These are phyloP conservation scores for Mycosphaerella sp. DNA, from an alignment of 2,329 filamentous ascomycete genomes.

Conservation along the genomic window DNA sequence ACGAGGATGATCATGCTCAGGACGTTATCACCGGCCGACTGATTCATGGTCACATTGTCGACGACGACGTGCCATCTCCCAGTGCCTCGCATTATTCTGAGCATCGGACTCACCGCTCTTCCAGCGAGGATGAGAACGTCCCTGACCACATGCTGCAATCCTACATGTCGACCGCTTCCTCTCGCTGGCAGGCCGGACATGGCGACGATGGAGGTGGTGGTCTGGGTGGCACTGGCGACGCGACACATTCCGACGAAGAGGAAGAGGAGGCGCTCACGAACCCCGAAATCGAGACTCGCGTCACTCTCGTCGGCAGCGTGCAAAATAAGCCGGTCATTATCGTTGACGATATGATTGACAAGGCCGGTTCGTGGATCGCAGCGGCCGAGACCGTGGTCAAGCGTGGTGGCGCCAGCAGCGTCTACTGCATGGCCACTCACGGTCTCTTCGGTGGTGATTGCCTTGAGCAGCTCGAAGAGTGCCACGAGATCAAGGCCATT, in stretches of 20 bases:
- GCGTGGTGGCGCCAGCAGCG: conserved; percentile 80
- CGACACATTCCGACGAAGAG: conserved; percentile 75
- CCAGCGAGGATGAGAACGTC: conserved; percentile 47
- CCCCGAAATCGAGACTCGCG: conserved; percentile 80
- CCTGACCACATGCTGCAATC: conserved; percentile 82
- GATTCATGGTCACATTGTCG: conserved; percentile 89
- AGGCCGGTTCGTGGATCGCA: conserved; percentile 92
- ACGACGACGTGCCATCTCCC: conserved; percentile 73
- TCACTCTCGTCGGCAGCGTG: conserved; percentile 95
- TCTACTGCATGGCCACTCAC: conserved; percentile 97
- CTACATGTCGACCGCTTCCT: conserved; percentile 73
- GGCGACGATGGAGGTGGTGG: conserved; percentile 47
- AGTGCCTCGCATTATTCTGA: conserved; percentile 58
- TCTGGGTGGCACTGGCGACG: conserved; percentile 78
- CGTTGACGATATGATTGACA: conserved; percentile 99
- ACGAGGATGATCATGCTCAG: conserved; percentile 54
- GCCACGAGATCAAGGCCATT: conserved; percentile 88
- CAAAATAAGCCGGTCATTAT: conserved; percentile 83
- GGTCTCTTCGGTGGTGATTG: conserved; percentile 88
- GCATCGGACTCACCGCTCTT: conserved; percentile 37
- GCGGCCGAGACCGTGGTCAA: conserved; percentile 96
- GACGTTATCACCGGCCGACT: conserved; percentile 90
- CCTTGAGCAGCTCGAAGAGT: conserved; percentile 81
- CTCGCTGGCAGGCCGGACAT: conserved; percentile 44
- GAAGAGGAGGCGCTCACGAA: conserved; percentile 86